Evolutionary conservation across 1,284 basidiomycete genomes (phyloP).

Genomic region (Cutaneotrichosporon sp.): DNA sequence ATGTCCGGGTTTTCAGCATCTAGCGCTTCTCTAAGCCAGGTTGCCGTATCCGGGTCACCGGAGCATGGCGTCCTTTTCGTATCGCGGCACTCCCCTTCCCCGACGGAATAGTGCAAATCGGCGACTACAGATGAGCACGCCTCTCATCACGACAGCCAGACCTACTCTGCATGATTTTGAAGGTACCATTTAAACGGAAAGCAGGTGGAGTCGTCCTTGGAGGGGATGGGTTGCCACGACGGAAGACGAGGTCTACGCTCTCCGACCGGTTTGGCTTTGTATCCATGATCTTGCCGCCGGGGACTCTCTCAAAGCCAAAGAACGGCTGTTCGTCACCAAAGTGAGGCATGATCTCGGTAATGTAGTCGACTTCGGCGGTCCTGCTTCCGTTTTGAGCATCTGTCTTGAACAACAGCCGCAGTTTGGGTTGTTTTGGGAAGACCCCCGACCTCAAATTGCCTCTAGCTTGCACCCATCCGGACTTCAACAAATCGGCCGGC

Average conservation of each 20-base stretch:
- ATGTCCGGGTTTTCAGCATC: constrained; percentile 82
- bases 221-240: constrained; percentile 53
- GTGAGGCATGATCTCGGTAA: constrained; percentile 82
- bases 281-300: constrained; percentile 55
- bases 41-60: constrained; percentile 68
- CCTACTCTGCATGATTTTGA: constrained; percentile 72
- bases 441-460: constrained; percentile 43
- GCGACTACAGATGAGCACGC: constrained; percentile 54
- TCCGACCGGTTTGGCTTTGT: constrained; percentile 37
- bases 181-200: constrained; percentile 73
- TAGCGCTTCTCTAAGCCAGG: constrained; percentile 64
- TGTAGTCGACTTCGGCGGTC: constrained; percentile 48
- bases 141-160: not conserved
- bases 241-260: constrained; percentile 37
- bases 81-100: constrained; percentile 66
- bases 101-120: constrained; percentile 79
- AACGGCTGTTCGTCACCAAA: constrained; percentile 74
- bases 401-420: constrained; percentile 69
- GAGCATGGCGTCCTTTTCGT: constrained; percentile 51
- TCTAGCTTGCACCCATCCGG: constrained; percentile 34
- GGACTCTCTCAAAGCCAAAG: constrained; percentile 73
- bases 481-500: constrained; percentile 24
- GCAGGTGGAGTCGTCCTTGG: constrained; percentile 67
- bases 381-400: not conserved
- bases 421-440: constrained; percentile 51